phyloP scores from a whole-genome alignment of 192 early-diverging fungal genomes.

The Phycomyces blakesleeanus region DNA sequence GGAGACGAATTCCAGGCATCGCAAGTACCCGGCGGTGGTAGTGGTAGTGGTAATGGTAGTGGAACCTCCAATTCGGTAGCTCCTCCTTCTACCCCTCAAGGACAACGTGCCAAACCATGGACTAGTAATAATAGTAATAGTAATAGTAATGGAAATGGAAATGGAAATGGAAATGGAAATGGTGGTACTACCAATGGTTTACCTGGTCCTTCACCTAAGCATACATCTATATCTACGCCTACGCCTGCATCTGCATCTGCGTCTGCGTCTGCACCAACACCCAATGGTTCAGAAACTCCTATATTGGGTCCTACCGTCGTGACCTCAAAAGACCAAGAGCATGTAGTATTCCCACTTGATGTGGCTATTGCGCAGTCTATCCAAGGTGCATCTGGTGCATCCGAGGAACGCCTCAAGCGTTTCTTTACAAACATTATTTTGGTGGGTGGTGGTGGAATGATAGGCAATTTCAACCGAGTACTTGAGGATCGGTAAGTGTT shows the following conservation, averaged over 20 bases:
- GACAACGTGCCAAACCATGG: too few relatives aligned
- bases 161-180: too few relatives aligned
- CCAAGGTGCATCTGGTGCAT: constrained; percentile 44
- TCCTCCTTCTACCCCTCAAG: too few relatives aligned
- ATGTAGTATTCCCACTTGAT: constrained; percentile 55
- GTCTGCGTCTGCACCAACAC: not conserved
- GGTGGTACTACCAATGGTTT: too few relatives aligned
- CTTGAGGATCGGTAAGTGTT: constrained; percentile 54
- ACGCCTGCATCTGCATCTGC: too few relatives aligned
- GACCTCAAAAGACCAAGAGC: not conserved
- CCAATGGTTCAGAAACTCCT: not conserved
- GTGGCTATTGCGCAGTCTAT: constrained; percentile 69
- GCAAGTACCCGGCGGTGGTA: too few relatives aligned
- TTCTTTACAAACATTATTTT: constrained; percentile 75
- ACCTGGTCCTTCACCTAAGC: too few relatives aligned
- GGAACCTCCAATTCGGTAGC: too few relatives aligned
- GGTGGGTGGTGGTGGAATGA: constrained; percentile 80
- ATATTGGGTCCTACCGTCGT: not conserved
- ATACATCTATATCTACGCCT: too few relatives aligned
- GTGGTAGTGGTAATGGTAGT: too few relatives aligned
- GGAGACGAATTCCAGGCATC: constrained; percentile 21
- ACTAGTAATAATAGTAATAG: too few relatives aligned
- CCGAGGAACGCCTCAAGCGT: constrained; percentile 68
- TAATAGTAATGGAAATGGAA: too few relatives aligned
- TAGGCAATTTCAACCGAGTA: constrained; percentile 61